Evolutionary conservation across 495 filamentous ascomycete species (phyloP).

Genomic region (Aspergillus indologenus): DNA sequence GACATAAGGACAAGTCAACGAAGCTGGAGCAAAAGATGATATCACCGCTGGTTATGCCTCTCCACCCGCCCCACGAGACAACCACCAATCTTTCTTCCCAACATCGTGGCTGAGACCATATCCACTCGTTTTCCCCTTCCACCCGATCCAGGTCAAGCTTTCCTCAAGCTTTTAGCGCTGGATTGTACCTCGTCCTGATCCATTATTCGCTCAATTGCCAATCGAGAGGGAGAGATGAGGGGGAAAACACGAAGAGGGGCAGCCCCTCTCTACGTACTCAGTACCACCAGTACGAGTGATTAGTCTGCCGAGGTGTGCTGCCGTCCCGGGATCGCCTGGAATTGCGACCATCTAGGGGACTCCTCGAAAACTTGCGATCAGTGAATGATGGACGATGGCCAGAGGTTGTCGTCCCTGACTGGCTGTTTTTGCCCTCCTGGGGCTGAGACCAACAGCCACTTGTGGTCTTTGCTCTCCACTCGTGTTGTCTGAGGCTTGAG

Average conservation of each 20-base stretch:
- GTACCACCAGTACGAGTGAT: background rate
- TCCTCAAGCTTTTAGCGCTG: constrained; percentile 21
- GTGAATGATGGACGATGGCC: background rate
- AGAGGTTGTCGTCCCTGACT: background rate
- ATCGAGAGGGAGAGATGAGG: background rate
- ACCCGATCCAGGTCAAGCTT: constrained; percentile 21
- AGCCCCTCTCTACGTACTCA: background rate
- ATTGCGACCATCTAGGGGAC: background rate
- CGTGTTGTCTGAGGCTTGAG: constrained; percentile 14
- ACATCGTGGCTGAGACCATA: constrained; percentile 2
- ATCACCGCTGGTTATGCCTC: background rate
- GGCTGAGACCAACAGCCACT: constrained; percentile 4
- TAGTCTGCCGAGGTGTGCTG: background rate
- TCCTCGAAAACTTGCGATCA: background rate
- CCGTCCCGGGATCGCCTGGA: background rate
- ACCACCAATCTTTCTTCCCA: background rate
- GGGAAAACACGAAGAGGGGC: background rate
- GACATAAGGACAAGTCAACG: background rate
- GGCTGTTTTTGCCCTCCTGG: constrained; percentile 3
- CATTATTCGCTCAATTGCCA: constrained; percentile 13
- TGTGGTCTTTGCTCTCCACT: constrained; percentile 1
- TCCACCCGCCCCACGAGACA: background rate
- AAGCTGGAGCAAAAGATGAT: background rate
- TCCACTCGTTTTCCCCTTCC: background rate
- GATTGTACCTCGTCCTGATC: background rate